These are phyloP conservation scores for Lactarius psammicola DNA, from an alignment of 768 basidiomycete genomes.

Conservation along the genomic window DNA sequence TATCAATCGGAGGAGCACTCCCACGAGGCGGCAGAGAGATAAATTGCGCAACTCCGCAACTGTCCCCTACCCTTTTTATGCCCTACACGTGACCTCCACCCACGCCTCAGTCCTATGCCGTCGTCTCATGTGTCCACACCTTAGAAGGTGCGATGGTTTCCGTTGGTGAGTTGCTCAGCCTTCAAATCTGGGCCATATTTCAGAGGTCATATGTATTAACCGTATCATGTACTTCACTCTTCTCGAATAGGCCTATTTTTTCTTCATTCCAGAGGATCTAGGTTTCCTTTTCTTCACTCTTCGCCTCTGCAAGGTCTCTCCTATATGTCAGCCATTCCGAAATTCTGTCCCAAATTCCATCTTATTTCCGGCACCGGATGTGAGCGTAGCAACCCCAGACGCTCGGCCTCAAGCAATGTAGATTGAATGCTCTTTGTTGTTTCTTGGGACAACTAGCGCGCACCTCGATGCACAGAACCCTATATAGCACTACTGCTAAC, in stretches of 20 bases:
- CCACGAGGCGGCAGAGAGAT: not conserved
- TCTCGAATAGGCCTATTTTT: not conserved
- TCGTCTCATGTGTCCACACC: not conserved
- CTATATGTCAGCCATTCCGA: not conserved
- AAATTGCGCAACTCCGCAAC: not conserved
- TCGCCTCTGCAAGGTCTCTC: not conserved
- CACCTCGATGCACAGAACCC: not conserved
- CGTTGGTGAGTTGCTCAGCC: not conserved
- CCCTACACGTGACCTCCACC: not conserved
- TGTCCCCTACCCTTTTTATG: not conserved
- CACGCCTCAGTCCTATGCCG: not conserved
- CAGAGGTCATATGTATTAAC: not conserved
- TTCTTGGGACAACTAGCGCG: not conserved
- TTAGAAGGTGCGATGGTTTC: not conserved
- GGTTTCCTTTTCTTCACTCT: not conserved
- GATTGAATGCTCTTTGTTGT: not conserved
- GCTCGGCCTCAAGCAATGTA: not conserved
- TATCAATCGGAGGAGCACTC: not conserved
- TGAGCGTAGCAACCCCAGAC: not conserved
- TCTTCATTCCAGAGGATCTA: no score
- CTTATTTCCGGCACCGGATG: not conserved
- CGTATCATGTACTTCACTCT: not conserved
- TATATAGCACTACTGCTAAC: no score
- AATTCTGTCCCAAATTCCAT: not conserved
- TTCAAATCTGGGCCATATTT: not conserved